A percentile compares a stretch with the other conserved stretches of the same genome.
These are phyloP conservation scores for Xylariales sp. DNA, from an alignment of 2,329 filamentous ascomycete genomes.

Conservation along the genomic window DNA sequence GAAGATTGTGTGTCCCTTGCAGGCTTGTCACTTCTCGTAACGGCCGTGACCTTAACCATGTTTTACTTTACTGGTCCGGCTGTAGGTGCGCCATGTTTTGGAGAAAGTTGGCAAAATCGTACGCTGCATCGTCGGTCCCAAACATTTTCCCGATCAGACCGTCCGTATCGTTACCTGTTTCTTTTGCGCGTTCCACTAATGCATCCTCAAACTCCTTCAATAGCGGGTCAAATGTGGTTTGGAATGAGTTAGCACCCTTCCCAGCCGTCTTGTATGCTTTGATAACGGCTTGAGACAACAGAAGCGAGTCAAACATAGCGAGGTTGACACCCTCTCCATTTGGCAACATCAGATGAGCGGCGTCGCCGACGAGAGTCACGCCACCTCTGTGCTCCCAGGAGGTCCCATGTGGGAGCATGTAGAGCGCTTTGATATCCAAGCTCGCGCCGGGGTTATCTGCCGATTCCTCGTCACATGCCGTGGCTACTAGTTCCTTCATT, in stretches of 20 bases:
- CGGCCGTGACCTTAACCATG: too few relatives aligned
- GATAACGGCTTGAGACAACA: slow-evolving; percentile 5
- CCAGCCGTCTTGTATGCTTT: slow-evolving; percentile 3
- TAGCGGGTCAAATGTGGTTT: background rate
- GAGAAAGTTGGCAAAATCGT: too few relatives aligned
- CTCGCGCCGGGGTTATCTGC: slow-evolving; percentile 11
- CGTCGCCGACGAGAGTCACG: slow-evolving; percentile 49
- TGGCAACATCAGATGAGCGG: slow-evolving; percentile 49
- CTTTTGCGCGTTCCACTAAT: background rate
- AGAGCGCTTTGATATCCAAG: slow-evolving; percentile 22
- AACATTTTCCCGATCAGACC: background rate
- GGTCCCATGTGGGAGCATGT: slow-evolving; percentile 38
- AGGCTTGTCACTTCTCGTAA: too few relatives aligned
- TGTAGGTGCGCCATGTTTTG: too few relatives aligned
- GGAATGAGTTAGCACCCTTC: background rate
- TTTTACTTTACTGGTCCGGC: too few relatives aligned
- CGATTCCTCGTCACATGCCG: slow-evolving; percentile 22
- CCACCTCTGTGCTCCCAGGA: slow-evolving; percentile 36
- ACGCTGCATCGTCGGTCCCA: background rate
- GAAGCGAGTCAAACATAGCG: slow-evolving; percentile 6
- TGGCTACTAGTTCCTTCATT: slow-evolving; percentile 23
- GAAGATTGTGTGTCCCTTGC: too few relatives aligned
- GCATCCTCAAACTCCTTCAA: background rate
- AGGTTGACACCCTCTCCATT: slow-evolving; percentile 7
- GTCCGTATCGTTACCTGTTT: background rate